Base-by-base conservation (phyloP, 768 basidiomycete species). In the Mycena galopus region DNA sequence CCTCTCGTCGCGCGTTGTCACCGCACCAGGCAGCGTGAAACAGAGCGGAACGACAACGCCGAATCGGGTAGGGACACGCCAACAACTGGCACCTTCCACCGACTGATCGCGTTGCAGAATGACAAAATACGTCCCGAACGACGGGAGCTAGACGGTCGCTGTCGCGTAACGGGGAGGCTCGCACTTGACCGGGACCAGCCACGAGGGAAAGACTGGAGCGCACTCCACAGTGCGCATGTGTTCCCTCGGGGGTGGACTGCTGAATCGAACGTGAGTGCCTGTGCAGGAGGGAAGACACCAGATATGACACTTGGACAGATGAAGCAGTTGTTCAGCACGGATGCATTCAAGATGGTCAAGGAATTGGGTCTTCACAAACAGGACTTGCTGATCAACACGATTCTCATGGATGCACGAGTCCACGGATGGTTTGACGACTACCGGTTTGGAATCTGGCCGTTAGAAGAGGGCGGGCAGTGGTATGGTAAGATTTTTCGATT, bases 401-500 rank as follows among this genome's bases (percentile, higher is more conserved):
- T 62, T 30, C 61, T 62, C 39, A 62, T 62, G 44, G 61, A 62
- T 50, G 44, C 44, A 23, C 39, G 44, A 9, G 61, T 50, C 44
- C 61, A 62, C 25, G 44, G 25, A 2, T 62, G 61, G 61, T 62
- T 62, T 25, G 61, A 62, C 47, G 62, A 63, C 9, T 53, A 64
- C 51, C 63, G 32, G 7, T 64, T 53, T 23, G 63, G 63, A 8
- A 64, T 64, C n/a, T 64, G 30, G 63, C 63, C 62, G 3, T 44
- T 63, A 17, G 2, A 51, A 10, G 29, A 51, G 7, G 62, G 23
- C 2, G 47, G 25, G 21, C 21, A 51, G 12, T 63, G 62, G 62
- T 63, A 50, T 27, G 62, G 62, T 3, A 53, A 64, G 25, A 51
- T 64, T 3, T 53, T 64, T 14, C 47, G 63, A 8, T 64, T 64